phyloP scores from a whole-genome alignment of 331 rosid genomes.

The Erythrophleum ivorense region DNA sequence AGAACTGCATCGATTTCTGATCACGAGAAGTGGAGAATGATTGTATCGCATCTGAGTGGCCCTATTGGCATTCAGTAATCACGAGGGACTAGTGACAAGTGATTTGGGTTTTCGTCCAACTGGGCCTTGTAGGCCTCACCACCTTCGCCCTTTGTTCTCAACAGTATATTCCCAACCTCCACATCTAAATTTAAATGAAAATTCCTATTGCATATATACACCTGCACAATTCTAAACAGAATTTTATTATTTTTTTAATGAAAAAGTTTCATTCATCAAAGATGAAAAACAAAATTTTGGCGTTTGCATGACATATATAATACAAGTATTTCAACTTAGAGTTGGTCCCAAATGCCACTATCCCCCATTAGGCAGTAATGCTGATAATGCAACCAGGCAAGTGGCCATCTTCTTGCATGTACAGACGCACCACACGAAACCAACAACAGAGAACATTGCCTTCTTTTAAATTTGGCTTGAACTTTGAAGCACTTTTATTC shows the following conservation, averaged over 20 bases:
- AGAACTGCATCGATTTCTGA: conserved; percentile 2
- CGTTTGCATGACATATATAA: neutral
- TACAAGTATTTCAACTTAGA: neutral
- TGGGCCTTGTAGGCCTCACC: conserved; percentile 33
- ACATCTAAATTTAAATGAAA: no score
- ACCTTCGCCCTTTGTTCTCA: neutral
- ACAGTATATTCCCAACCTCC: no score
- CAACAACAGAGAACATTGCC: neutral
- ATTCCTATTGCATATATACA: no score
- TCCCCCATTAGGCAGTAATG: conserved; percentile 17
- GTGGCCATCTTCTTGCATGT: neutral
- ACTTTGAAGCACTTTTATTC: neutral
- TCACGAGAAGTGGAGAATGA: conserved; percentile 14
- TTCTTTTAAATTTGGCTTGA: neutral
- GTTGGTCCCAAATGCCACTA: conserved; percentile 13
- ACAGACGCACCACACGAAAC: neutral
- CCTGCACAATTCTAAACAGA: no score
- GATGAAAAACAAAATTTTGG: neutral
- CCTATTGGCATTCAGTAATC: neutral
- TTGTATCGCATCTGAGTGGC: neutral
- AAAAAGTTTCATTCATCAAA: neutral
- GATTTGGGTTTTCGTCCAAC: neutral
- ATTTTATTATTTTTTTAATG: neutral
- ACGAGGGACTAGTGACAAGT: neutral
- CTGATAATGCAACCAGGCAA: conserved; percentile 3